Percentiles rank a stretch among this genome's conserved stretches.
phyloP scores from a whole-genome alignment of 768 basidiomycete species.

The Xerocomellus intermedius region DNA sequence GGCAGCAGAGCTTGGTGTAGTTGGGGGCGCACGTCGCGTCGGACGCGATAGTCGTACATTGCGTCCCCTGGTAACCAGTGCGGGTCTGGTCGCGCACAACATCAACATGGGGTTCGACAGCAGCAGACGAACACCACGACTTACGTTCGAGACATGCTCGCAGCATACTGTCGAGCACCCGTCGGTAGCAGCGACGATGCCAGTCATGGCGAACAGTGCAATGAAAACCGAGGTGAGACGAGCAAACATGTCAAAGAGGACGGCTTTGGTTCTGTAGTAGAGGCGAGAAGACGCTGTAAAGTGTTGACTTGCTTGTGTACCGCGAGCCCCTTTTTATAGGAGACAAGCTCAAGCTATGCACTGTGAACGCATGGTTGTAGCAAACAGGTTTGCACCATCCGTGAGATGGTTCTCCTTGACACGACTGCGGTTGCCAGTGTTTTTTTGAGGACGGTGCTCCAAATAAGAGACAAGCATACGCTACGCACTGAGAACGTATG shows the following conservation, averaged over 20 bases:
- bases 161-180: background rate
- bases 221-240: background rate
- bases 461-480: too few relatives aligned
- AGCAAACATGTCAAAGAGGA: background rate
- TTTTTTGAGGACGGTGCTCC: too few relatives aligned
- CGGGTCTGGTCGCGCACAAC: background rate
- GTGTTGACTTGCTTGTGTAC: too few relatives aligned
- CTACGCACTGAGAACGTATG: too few relatives aligned
- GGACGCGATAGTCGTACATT: background rate
- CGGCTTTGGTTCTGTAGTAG: too few relatives aligned
- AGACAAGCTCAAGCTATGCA: too few relatives aligned
- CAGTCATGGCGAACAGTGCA: background rate
- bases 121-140: background rate
- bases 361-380: too few relatives aligned
- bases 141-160: background rate
- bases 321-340: too few relatives aligned
- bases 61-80: background rate
- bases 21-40: background rate
- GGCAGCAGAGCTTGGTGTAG: slow-evolving; percentile 6
- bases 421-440: too few relatives aligned
- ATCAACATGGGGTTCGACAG: background rate
- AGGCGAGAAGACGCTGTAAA: background rate
- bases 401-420: too few relatives aligned
- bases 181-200: background rate
- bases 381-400: too few relatives aligned